Evolutionary conservation across 208 protist genomes (phyloP).

Genomic region (Blastocrithidia nonstop): DNA sequence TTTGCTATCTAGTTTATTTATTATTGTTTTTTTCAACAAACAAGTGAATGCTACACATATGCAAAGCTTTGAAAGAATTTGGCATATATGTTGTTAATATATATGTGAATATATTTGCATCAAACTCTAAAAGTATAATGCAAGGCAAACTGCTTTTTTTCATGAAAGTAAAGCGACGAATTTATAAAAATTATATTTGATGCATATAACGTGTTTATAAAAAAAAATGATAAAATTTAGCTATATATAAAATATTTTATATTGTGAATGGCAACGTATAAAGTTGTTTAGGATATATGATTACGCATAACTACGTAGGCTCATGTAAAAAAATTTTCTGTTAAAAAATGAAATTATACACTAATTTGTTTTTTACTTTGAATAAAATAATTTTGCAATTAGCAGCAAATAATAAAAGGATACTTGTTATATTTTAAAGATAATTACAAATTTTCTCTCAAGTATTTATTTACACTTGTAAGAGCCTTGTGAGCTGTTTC

Average conservation of each 20-base stretch:
- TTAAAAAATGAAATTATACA: no score
- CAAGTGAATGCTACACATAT: no score
- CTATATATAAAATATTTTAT: neutral
- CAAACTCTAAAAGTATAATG: no score
- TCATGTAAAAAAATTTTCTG: no score
- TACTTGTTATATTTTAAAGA: neutral
- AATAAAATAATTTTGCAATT: conserved; percentile 1
- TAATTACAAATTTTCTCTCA: conserved; percentile 57
- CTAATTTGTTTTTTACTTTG: no score
- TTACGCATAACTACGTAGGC: neutral
- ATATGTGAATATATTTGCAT: no score
- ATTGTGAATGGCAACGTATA: neutral
- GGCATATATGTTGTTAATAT: no score
- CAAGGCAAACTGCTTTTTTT: neutral
- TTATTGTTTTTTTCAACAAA: no score
- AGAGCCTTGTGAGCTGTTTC: conserved; percentile 55
- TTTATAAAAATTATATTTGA: neutral
- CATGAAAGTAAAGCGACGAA: neutral
- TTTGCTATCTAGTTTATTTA: no score
- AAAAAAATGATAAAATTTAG: neutral
- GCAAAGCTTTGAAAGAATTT: no score
- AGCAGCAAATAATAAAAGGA: neutral
- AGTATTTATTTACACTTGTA: conserved; percentile 70
- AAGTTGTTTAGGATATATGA: neutral
- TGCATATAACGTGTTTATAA: neutral